Conservation (phyloP, 179 eudicot species). For the Beta macrorhiza region DNA sequence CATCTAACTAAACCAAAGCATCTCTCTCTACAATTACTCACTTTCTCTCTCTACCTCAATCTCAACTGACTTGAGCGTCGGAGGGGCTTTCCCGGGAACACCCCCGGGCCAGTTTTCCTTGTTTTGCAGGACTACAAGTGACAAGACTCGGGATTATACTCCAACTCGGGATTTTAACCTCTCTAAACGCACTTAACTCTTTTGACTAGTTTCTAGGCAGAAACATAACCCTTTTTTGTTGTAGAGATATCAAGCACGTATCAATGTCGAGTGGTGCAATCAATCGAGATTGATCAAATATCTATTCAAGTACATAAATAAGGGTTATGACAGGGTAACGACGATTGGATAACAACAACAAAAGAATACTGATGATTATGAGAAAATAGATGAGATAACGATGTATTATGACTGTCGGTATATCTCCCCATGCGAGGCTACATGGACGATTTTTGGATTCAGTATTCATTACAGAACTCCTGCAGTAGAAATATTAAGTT, state of each 20-base stretch:
- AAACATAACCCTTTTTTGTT: not conserved
- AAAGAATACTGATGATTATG: not conserved
- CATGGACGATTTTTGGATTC: slow-evolving; percentile 12
- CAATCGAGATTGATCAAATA: not conserved
- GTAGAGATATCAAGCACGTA: slow-evolving; percentile 16
- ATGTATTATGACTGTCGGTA: not conserved
- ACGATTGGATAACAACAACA: too few species aligned
- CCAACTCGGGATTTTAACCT: too few species aligned
- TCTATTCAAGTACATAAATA: slow-evolving; percentile 18
- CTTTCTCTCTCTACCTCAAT: too few species aligned
- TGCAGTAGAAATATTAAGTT: not conserved
- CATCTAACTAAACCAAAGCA: too few species aligned
- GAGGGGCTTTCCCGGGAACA: too few species aligned
- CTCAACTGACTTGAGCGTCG: too few species aligned
- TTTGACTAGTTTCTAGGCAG: too few species aligned
- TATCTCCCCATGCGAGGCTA: not conserved
- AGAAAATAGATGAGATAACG: not conserved
- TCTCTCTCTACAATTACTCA: too few species aligned
- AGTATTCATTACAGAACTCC: not conserved
- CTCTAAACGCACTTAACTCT: too few species aligned
- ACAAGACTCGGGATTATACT: too few species aligned
- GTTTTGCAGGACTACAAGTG: too few species aligned
- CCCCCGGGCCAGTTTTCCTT: too few species aligned
- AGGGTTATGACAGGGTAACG: slow-evolving; percentile 16
- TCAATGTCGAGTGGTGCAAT: slow-evolving; percentile 35